These are phyloP conservation scores for Retiboletus flavoniger DNA, from an alignment of 1,284 basidiomycete species.

Conservation along the genomic window DNA sequence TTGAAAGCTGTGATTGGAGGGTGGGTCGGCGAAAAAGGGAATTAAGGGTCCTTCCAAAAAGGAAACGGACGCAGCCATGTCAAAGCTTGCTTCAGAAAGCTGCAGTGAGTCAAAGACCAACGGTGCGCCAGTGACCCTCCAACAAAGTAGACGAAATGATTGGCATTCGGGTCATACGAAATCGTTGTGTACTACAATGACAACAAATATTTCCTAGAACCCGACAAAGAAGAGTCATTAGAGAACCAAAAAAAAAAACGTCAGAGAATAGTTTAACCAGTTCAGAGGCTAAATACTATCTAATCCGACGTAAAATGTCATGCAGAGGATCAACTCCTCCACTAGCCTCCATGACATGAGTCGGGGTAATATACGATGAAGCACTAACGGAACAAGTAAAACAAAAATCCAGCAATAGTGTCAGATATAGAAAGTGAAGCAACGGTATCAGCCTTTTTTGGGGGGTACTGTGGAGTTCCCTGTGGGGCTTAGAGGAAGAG, in stretches of 20 bases:
- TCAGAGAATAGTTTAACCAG: slow-evolving; percentile 5
- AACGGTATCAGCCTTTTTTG: slow-evolving; percentile 23
- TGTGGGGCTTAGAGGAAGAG: slow-evolving; percentile 33
- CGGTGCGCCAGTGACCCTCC: not conserved
- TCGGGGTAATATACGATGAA: slow-evolving; percentile 21
- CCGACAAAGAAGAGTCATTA: slow-evolving; percentile 9
- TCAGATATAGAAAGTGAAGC: slow-evolving; percentile 17
- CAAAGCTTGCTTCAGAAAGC: no score
- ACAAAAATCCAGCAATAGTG: slow-evolving; percentile 7
- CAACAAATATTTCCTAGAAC: slow-evolving; percentile 14
- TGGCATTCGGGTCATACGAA: slow-evolving; percentile 15
- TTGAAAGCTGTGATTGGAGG: no score
- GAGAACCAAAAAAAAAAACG: not conserved
- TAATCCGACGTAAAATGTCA: not conserved
- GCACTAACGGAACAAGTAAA: slow-evolving; percentile 4
- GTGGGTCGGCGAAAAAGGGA: no score
- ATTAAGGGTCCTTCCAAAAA: no score
- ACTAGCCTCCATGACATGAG: slow-evolving; percentile 1
- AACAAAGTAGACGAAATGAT: not conserved
- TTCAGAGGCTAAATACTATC: slow-evolving; percentile 4
- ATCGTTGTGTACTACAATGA: slow-evolving; percentile 14
- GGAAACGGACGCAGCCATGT: no score
- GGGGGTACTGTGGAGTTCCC: not conserved
- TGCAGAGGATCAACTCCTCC: slow-evolving; percentile 3
- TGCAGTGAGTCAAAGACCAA: no score